These are phyloP conservation scores for Evansstolkia leycettana DNA, from an alignment of 495 filamentous ascomycete species.

Conservation along the genomic window DNA sequence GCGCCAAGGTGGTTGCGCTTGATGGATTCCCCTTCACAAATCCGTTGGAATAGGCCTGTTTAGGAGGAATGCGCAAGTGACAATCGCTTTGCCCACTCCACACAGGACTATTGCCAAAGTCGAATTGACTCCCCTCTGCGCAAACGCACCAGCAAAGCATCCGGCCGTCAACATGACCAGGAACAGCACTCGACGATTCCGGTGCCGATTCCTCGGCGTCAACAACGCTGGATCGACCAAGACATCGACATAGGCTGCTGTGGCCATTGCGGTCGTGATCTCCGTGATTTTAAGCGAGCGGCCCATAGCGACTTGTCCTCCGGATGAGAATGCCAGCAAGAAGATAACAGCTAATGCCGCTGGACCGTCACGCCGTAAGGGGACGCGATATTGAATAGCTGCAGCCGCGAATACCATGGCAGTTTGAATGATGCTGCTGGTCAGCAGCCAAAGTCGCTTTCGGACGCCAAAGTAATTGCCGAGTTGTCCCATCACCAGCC, in stretches of 20 bases:
- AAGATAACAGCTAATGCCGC: slow-evolving; percentile 31
- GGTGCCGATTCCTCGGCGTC: slow-evolving; percentile 27
- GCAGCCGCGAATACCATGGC: slow-evolving; percentile 39
- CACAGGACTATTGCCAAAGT: slow-evolving; percentile 11
- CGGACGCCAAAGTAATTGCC: slow-evolving; percentile 40
- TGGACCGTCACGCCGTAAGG: slow-evolving; percentile 15
- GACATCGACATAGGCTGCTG: slow-evolving; percentile 49
- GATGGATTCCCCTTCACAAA: too few species aligned
- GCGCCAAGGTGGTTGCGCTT: too few species aligned
- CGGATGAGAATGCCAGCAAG: slow-evolving; percentile 42
- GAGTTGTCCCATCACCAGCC: slow-evolving; percentile 41
- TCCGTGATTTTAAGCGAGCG: slow-evolving; percentile 44
- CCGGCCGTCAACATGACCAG: slow-evolving; percentile 36
- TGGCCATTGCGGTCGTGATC: slow-evolving; percentile 58
- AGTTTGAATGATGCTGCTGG: slow-evolving; percentile 41
- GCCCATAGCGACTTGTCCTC: slow-evolving; percentile 45
- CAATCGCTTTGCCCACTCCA: slow-evolving; percentile 8
- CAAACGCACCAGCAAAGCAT: slow-evolving; percentile 38
- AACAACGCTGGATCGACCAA: slow-evolving; percentile 40
- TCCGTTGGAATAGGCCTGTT: too few species aligned
- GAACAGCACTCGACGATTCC: slow-evolving; percentile 42
- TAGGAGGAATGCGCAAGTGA: background rate
- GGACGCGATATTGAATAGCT: slow-evolving; percentile 29
- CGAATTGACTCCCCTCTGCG: slow-evolving; percentile 6
- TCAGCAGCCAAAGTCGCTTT: slow-evolving; percentile 37